Evolutionary conservation across 2,329 filamentous ascomycete species (phyloP), one percentile per base, ranked within the genome.

Genomic region (Aspergillus ruber): DNA sequence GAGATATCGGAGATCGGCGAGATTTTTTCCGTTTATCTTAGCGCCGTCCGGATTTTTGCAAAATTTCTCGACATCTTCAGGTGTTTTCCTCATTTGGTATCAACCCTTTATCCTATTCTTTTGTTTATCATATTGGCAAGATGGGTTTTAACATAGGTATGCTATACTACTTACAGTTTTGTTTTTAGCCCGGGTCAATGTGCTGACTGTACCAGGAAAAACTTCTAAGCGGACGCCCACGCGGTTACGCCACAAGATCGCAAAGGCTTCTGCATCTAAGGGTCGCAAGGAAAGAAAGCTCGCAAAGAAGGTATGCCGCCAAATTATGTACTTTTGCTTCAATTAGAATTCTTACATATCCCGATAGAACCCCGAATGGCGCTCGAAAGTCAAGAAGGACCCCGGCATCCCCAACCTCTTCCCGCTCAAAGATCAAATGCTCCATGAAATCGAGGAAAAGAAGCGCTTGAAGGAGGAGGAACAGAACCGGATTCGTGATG

Each of bases 371-470:
- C 91, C 93, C 29, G 83, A 95, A 88, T 97, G 93, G 90, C 83
- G 87, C 59, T 90, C 89, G 50, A 88, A 90, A 69, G 68, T 95
- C 58, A 97, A 96, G 81, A 98, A 97, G 75, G 93, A 98, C 62
- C 93, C 91, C 20, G 93, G 93, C 43, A 96, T 98, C 53, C 93
- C 93, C 36, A 98, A 97, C 65, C 74, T 96, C 32, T 98, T 96
- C 74, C 93, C 93, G 1, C 96, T 93, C 78, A 98, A 98, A 75
- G 90, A 96, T 69, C 90, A 86, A 76, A 81, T 98, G 23, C 80
- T 98, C 29, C 83, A 90, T 49, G 90, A 98, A 71, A 94, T 98
- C 59, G 93, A 98, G 73, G 88, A 95, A 72, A 85, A 82, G 60
- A 86, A 86, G 64, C 75, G 85, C 56, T 75, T 81, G 67, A 96